Evolutionary conservation across 1,284 basidiomycete species (phyloP).

Genomic region (Golubevia sp.): DNA sequence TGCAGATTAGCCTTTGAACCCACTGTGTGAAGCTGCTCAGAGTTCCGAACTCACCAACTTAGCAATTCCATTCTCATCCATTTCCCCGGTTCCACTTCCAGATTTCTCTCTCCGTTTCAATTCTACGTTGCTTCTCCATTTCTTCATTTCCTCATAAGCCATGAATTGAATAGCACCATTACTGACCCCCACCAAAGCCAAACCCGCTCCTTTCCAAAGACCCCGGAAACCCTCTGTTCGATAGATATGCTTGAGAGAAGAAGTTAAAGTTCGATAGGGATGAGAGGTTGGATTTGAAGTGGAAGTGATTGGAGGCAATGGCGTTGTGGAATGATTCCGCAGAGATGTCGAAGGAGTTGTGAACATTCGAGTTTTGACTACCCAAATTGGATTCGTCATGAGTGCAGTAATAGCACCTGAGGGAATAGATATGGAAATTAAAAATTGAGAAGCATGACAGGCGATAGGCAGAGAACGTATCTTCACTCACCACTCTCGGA

Average conservation of each 20-base stretch:
- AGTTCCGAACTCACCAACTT: slow-evolving; percentile 15
- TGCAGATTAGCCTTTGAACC: not conserved
- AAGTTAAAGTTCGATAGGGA: not conserved
- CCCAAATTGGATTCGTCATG: slow-evolving; percentile 97
- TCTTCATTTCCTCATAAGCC: slow-evolving; percentile 93
- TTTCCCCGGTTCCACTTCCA: slow-evolving; percentile 62
- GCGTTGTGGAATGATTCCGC: not conserved
- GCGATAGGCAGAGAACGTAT: not conserved
- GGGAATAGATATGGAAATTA: slow-evolving; percentile 1
- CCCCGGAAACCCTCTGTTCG: slow-evolving; percentile 73
- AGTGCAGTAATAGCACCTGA: slow-evolving; percentile 87
- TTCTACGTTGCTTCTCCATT: slow-evolving; percentile 64
- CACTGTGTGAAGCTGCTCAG: too few relatives aligned
- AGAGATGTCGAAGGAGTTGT: slow-evolving; percentile 65
- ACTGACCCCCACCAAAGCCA: slow-evolving; percentile 90
- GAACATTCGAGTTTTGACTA: slow-evolving; percentile 97
- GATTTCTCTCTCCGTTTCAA: slow-evolving; percentile 64
- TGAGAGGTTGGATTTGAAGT: not conserved
- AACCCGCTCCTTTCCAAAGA: slow-evolving; percentile 81
- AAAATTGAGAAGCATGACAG: not conserved
- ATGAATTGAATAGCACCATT: slow-evolving; percentile 97
- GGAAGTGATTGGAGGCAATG: not conserved
- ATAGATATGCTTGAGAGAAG: slow-evolving; percentile 19
- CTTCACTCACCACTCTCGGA: slow-evolving; percentile 86
- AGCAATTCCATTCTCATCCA: slow-evolving; percentile 10